Base-by-base conservation (phyloP, 805 yeast genomes). In the Debaryomyces castellii region DNA sequence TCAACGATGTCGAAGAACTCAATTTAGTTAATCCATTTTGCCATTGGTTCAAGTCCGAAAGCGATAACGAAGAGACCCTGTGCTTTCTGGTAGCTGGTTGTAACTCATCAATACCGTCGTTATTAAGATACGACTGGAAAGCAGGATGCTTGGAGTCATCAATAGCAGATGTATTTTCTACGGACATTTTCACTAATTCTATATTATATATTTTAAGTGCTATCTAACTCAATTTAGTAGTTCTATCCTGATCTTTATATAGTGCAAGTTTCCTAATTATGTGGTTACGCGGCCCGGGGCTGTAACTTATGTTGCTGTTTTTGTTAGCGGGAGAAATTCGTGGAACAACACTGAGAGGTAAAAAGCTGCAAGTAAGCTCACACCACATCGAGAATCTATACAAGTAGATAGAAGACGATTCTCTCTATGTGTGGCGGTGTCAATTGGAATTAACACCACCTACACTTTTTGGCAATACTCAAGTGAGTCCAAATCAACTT, bases 81-180 rank as follows among this genome's bases (percentile, higher is more conserved):
- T 82, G 81, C 53, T 77, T 81, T 61, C 87, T 74, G 7, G 79
- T 70, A 43, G 76, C 71, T 2, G 91, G 91, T 44, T 76, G 77
- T 58, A 85, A 64, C 45, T 78, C 76, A 58, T 85, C 90, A 17
- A 85, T 84, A 20, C 87, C 88, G 58, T 85, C 90, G 51, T 83
- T 85, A 56, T 85, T 84, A 50, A 85, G 73, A 55, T 78, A 83
- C 9, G 89, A 82, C 55, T 71, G 76, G 55, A 62, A 68, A 36
- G 49, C 49, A 23, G 61, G 62, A 8, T 30, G 16, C 24, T 54
- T 46, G 17, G 45, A 43, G 16, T 45, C 57, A 16, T 46, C 47
- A 40, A 24, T 27, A 21, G 43, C 47, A 16, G 48, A 30, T n/a
- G 42, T 21, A 16, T 42, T 45, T 30, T 30, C 23, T 40, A 20